Evolutionary conservation across 768 basidiomycete species (phyloP), one percentile per base, ranked within the genome.

Genomic region (Phlebiopsis gigantea): DNA sequence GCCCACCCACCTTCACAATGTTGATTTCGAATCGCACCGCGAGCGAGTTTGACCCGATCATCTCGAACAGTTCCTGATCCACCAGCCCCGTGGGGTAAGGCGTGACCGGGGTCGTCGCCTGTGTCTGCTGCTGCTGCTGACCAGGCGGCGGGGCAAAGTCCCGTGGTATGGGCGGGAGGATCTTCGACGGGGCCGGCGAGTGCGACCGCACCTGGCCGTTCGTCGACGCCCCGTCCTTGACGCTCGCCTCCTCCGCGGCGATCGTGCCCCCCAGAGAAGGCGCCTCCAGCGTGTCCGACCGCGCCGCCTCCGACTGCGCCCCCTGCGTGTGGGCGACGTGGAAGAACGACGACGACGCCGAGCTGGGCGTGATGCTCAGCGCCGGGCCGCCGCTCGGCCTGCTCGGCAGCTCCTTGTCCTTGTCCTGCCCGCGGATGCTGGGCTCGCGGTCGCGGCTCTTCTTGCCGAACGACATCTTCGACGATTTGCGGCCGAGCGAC

Each of bases 1-100:
- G 44, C 14, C 46, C 19, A 71, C 85, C 17, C 61, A 95, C 94
- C 82, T 98, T 98, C 69, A 99, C 92, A 62, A 99, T 88, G 69
- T 89, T 95, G 58, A 98, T 91, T 72, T 99, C 96, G 70, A 98
- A 99, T 60, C 93, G 82, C 10, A 99, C 96, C 61, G 91, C 87
- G 60, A 98, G 69, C 43, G 83, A 83, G 69, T 85, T 91, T 56
- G 84, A 82, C 25, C 84, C 85, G 67, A 89, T 82, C 61, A 69
- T 81, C 63, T 90, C 91, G 62, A 90, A 88, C 53, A 85, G 67
- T 24, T 86, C 84, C 19, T 78, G 74, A 59, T 85, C 82, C 7
- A 86, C 82, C 63, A 83, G 84, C 4, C 85, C 85, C 4, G 84
- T 83, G 1, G 84, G 84, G 60, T 84, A 70, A 6, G 81, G 82